Evolutionary conservation across 2,329 filamentous ascomycete genomes (phyloP).

Genomic region (Colletotrichum siamense): DNA sequence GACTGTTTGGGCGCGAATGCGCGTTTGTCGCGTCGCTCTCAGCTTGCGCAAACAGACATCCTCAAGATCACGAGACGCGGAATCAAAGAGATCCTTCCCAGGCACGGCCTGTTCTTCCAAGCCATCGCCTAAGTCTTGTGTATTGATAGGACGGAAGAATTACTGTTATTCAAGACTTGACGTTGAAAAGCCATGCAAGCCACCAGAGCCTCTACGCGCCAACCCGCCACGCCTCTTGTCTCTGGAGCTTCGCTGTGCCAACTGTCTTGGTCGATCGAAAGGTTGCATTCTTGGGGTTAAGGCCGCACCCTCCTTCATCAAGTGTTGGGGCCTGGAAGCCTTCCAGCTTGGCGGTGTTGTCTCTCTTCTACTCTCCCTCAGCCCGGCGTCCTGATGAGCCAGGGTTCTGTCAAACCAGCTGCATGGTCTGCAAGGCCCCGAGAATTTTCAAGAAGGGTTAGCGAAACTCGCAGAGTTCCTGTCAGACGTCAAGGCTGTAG

Average conservation of each 20-base stretch:
- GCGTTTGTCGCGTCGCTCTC: background rate
- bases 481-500: background rate
- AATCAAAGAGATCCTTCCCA: background rate
- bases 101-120: background rate
- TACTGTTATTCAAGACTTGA: background rate
- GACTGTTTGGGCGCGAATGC: background rate
- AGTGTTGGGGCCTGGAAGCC: background rate
- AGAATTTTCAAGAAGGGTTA: background rate
- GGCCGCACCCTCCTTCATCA: background rate
- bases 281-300: background rate
- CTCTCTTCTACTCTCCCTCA: background rate
- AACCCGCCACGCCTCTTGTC: background rate
- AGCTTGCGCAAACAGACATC: background rate
- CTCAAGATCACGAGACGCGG: background rate
- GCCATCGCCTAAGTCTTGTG: background rate
- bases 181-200: background rate
- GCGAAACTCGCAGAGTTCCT: background rate
- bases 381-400: background rate
- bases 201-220: background rate
- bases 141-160: background rate
- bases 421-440: background rate
- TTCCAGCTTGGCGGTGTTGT: background rate
- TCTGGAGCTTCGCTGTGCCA: background rate
- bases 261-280: background rate
- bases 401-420: background rate